phyloP scores from a whole-genome alignment of 2,329 filamentous ascomycete species.

The Cladosporium sp. region DNA sequence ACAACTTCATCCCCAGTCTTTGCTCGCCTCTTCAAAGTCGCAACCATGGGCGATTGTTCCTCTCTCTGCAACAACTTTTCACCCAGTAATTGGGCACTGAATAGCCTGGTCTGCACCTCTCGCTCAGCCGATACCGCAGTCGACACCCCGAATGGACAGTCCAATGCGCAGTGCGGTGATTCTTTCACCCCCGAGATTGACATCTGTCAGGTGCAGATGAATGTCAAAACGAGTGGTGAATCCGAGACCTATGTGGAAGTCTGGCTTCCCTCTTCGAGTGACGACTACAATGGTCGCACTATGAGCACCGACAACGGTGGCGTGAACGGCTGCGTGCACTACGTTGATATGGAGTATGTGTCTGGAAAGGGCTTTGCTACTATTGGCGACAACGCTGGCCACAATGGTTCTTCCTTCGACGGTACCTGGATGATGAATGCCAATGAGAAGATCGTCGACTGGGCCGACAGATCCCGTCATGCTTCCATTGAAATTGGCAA shows the following conservation, averaged over 20 bases:
- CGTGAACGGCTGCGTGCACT: slow-evolving; percentile 30
- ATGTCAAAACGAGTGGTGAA: slow-evolving; percentile 35
- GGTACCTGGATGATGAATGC: slow-evolving; percentile 25
- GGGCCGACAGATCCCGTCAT: slow-evolving; percentile 29
- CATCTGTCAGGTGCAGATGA: slow-evolving; percentile 38
- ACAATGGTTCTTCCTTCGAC: slow-evolving; percentile 29
- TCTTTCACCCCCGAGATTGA: slow-evolving; percentile 26
- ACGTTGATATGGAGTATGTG: slow-evolving; percentile 29
- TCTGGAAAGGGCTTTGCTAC: slow-evolving; percentile 28
- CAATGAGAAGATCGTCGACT: slow-evolving; percentile 29
- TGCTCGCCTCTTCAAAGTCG: background rate
- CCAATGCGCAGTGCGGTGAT: slow-evolving; percentile 18
- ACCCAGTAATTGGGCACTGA: background rate
- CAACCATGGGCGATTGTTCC: background rate
- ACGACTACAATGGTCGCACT: slow-evolving; percentile 28
- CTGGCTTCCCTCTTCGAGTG: slow-evolving; percentile 34
- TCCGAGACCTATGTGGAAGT: slow-evolving; percentile 42
- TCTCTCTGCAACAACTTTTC: slow-evolving; percentile 2
- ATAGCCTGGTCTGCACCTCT: slow-evolving; percentile 1
- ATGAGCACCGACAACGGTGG: slow-evolving; percentile 33
- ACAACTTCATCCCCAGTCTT: no score
- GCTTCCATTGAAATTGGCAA: slow-evolving; percentile 29
- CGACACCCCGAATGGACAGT: slow-evolving; percentile 1
- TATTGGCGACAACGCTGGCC: slow-evolving; percentile 31
- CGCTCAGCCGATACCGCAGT: background rate